A percentile compares a stretch with the other conserved stretches of the same genome.
Conservation (phyloP, 164 flowering plant genomes). For the Piper betle region DNA sequence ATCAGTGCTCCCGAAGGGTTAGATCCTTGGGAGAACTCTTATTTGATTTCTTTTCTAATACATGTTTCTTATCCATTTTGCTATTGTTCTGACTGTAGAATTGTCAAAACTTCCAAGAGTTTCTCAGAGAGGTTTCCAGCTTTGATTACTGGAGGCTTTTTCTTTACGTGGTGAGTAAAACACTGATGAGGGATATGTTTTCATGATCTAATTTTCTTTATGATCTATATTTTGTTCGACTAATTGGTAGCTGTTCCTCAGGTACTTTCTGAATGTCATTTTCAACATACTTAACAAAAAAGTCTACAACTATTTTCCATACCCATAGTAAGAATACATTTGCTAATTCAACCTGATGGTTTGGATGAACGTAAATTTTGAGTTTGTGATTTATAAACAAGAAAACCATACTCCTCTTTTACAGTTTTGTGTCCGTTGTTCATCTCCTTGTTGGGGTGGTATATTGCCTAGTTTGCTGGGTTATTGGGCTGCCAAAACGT, state of each 20-base stretch:
- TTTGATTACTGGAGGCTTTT: constrained; percentile 51
- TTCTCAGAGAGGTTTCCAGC: constrained; percentile 32
- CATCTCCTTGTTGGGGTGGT: constrained; percentile 59
- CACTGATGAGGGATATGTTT: too few species aligned
- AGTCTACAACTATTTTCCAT: constrained; percentile 63
- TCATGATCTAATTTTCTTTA: not conserved
- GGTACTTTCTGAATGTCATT: constrained; percentile 63
- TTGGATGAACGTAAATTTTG: not conserved
- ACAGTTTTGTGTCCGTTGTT: constrained; percentile 52
- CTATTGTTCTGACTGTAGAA: constrained; percentile 17
- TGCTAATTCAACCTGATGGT: not conserved
- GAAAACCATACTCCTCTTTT: not conserved
- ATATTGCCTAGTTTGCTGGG: constrained; percentile 48
- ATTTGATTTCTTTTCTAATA: not conserved
- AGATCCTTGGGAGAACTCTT: not conserved
- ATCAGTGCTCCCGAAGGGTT: constrained; percentile 24
- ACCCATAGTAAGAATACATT: constrained; percentile 43
- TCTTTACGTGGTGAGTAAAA: constrained; percentile 47
- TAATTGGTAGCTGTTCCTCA: constrained; percentile 7
- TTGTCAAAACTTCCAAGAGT: constrained; percentile 24
- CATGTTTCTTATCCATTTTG: not conserved
- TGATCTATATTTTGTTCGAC: not conserved
- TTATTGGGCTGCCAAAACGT: constrained; percentile 47
- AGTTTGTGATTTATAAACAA: not conserved
- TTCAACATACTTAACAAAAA: constrained; percentile 65